Conservation (phyloP, 306 rosid species). For the Arachis hypogaea region DNA sequence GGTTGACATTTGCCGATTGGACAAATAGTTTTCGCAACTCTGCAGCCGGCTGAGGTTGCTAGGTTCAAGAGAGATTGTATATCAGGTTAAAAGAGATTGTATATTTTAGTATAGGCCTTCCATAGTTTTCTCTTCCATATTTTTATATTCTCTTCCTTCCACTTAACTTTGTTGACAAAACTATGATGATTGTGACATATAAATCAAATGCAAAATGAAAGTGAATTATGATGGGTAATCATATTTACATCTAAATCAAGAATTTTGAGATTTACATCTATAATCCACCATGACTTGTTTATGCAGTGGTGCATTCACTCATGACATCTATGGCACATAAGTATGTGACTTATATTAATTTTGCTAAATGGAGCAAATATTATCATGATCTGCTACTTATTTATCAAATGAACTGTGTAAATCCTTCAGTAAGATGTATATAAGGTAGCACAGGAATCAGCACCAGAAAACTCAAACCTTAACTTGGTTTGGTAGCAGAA, state of each 20-base stretch:
- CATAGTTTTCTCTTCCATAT: not conserved
- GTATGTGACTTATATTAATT: not conserved
- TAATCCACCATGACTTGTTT: not conserved
- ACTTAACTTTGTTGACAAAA: not conserved
- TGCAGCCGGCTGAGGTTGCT: not conserved
- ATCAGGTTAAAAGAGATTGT: constrained; percentile 8
- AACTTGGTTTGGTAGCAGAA: constrained; percentile 73
- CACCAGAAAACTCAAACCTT: constrained; percentile 41
- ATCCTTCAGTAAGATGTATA: constrained; percentile 16
- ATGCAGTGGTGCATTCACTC: not conserved
- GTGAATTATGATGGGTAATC: not conserved
- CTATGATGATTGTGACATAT: constrained; percentile 19
- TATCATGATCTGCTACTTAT: not conserved
- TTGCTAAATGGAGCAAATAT: constrained; percentile 16
- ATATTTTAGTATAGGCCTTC: constrained; percentile 14
- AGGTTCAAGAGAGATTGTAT: constrained; percentile 6
- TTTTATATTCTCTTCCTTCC: constrained; percentile 6
- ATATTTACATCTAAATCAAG: constrained; percentile 10
- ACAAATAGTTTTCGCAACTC: constrained; percentile 27
- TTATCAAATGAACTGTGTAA: constrained; percentile 16
- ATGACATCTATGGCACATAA: constrained; percentile 16
- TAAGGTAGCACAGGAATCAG: constrained; percentile 20
- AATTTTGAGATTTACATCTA: constrained; percentile 14
- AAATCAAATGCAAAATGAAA: constrained; percentile 17
- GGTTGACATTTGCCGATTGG: constrained; percentile 49